Conservation (phyloP, 169 alveolate species). For the Plasmodium gallinaceum region DNA sequence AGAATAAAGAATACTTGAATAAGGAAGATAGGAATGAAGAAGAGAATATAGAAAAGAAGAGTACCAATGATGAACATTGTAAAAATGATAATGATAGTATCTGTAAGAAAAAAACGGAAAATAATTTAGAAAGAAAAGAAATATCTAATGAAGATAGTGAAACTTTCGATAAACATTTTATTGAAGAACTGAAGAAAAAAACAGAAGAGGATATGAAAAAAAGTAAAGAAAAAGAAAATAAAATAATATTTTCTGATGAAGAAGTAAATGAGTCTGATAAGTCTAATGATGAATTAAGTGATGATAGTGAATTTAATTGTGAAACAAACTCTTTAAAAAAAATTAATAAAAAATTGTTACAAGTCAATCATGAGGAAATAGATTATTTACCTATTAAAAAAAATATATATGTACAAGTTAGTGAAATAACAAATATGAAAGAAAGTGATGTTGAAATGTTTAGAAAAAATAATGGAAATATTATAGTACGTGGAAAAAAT, state of each 20-base stretch:
- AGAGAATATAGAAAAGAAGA: background rate
- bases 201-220: conserved; percentile 29
- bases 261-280: conserved; percentile 10
- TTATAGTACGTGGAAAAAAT: conserved; percentile 94
- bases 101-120: background rate
- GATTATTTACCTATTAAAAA: conserved; percentile 90
- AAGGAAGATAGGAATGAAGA: background rate
- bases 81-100: background rate
- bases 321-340: conserved; percentile 72
- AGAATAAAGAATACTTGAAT: background rate
- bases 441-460: conserved; percentile 93
- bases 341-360: conserved; percentile 86
- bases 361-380: conserved; percentile 89
- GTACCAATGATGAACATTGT: background rate
- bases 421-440: conserved; percentile 89
- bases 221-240: background rate
- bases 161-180: conserved; percentile 2
- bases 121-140: background rate
- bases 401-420: conserved; percentile 91
- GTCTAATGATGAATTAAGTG: conserved; percentile 25
- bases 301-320: conserved; percentile 76
- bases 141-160: background rate
- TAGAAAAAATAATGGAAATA: conserved; percentile 91
- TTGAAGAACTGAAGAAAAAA: conserved; percentile 22
- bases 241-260: background rate